These are phyloP conservation scores for Aspergillus quadricinctus DNA, from an alignment of 2,329 filamentous ascomycete genomes.

Conservation along the genomic window DNA sequence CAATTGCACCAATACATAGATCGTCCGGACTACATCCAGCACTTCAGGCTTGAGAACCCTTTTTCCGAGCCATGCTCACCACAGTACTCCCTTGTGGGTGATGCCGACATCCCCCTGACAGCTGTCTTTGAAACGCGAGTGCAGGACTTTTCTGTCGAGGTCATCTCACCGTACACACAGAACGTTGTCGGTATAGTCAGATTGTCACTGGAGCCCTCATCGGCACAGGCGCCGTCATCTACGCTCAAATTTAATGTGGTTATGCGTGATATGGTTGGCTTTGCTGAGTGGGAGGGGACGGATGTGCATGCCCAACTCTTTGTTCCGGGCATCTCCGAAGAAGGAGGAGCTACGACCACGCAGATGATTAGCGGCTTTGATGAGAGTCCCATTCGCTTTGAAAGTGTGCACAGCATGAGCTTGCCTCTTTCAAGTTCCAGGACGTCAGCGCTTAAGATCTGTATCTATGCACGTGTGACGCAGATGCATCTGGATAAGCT, in stretches of 20 bases:
- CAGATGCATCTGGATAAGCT: slow-evolving; percentile 95
- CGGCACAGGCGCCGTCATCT: slow-evolving; percentile 83
- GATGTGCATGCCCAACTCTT: slow-evolving; percentile 97
- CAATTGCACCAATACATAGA: slow-evolving; percentile 97
- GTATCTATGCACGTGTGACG: slow-evolving; percentile 87
- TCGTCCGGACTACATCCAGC: slow-evolving; percentile 88
- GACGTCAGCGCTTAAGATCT: slow-evolving; percentile 73
- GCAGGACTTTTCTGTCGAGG: slow-evolving; percentile 88
- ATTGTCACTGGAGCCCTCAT: slow-evolving; percentile 87
- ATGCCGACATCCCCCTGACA: slow-evolving; percentile 84
- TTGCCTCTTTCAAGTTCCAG: slow-evolving; percentile 73
- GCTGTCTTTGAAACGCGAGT: slow-evolving; percentile 93
- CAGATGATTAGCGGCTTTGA: slow-evolving; percentile 94
- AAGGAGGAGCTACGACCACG: slow-evolving; percentile 88
- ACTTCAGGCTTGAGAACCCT: slow-evolving; percentile 87
- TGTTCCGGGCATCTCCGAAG: slow-evolving; percentile 82
- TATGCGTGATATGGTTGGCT: slow-evolving; percentile 93
- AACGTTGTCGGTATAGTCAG: slow-evolving; percentile 88
- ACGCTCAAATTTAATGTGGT: slow-evolving; percentile 98
- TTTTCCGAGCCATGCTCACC: slow-evolving; percentile 90
- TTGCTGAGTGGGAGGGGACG: slow-evolving; percentile 90
- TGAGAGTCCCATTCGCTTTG: slow-evolving; percentile 85
- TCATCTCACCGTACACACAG: slow-evolving; percentile 86
- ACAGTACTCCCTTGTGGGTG: slow-evolving; percentile 85
- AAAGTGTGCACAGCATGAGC: slow-evolving; percentile 98